Evolutionary conservation across 352 stramenopile genomes (phyloP).

Genomic region (Blastocystis sp.): DNA sequence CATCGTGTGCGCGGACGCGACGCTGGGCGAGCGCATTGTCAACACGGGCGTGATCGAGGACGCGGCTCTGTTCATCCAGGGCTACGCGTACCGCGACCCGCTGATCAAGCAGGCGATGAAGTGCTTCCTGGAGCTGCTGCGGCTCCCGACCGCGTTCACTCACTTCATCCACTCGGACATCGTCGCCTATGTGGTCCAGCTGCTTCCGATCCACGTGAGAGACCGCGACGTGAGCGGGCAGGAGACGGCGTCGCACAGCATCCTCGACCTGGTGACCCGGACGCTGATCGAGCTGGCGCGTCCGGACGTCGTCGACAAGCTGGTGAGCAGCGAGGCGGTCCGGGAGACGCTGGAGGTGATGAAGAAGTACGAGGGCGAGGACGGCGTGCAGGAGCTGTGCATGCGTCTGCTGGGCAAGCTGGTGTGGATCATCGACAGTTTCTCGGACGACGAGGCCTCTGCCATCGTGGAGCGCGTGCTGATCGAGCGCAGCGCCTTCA

Average conservation of each 20-base stretch:
- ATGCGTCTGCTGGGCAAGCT: slow-evolving; percentile 52
- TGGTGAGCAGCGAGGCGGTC: slow-evolving; percentile 50
- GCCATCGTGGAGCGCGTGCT: slow-evolving; percentile 13
- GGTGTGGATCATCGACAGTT: slow-evolving; percentile 48
- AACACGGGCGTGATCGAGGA: slow-evolving; percentile 57
- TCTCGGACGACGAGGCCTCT: slow-evolving; percentile 19
- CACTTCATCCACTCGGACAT: slow-evolving; percentile 54
- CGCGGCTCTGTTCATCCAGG: slow-evolving; percentile 37
- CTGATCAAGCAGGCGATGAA: slow-evolving; percentile 57
- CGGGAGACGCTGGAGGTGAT: slow-evolving; percentile 26
- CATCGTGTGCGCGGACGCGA: background rate
- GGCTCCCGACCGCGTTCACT: background rate
- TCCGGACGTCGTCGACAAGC: slow-evolving; percentile 31
- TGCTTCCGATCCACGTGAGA: slow-evolving; percentile 35
- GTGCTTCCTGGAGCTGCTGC: slow-evolving; percentile 23
- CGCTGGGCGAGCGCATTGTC: slow-evolving; percentile 3
- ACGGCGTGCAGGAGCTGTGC: slow-evolving; percentile 33
- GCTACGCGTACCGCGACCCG: background rate
- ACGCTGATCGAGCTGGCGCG: slow-evolving; percentile 42
- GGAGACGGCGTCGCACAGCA: background rate
- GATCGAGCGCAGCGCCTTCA: slow-evolving; percentile 25
- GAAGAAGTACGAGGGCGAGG: slow-evolving; percentile 57
- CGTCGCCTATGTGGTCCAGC: slow-evolving; percentile 33
- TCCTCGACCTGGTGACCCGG: slow-evolving; percentile 11
- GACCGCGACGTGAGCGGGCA: background rate